Conservation (phyloP, 805 yeast genomes). For the Starmerella apicola region DNA sequence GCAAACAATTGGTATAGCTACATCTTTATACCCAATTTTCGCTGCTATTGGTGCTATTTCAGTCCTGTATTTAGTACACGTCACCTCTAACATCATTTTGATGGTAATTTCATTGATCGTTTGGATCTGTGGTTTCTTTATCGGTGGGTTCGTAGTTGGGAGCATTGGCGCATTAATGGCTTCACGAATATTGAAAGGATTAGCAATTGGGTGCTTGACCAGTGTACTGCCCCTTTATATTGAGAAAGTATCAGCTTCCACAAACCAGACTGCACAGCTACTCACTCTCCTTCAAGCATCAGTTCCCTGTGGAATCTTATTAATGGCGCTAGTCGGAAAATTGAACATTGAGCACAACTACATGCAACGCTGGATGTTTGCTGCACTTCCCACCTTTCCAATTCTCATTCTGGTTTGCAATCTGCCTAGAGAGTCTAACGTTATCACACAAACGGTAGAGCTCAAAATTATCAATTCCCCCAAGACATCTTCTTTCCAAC, state of each 20-base stretch:
- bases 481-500: background rate
- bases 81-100: constrained; percentile 2
- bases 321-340: constrained; percentile 17
- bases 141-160: constrained; percentile 12
- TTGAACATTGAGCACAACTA: background rate
- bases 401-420: constrained; percentile 4
- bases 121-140: constrained; percentile 20
- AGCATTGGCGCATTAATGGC: constrained; percentile 12
- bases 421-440: constrained; percentile 6
- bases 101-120: constrained; percentile 8
- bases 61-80: constrained; percentile 6
- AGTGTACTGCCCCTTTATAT: constrained; percentile 19
- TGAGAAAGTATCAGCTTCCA: constrained; percentile 5
- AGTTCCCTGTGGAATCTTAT: constrained; percentile 19
- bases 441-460: background rate
- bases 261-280: constrained; percentile 13
- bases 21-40: constrained; percentile 19
- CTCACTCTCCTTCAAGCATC: constrained; percentile 20
- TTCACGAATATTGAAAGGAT: constrained; percentile 18
- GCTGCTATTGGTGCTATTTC: constrained; percentile 19
- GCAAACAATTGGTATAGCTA: constrained; percentile 14
- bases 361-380: constrained; percentile 16
- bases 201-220: constrained; percentile 18
- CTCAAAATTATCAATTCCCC: background rate
- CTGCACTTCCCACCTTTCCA: constrained; percentile 17